phyloP scores from a whole-genome alignment of 2,329 filamentous ascomycete genomes.

The Clonostachys chloroleuca region DNA sequence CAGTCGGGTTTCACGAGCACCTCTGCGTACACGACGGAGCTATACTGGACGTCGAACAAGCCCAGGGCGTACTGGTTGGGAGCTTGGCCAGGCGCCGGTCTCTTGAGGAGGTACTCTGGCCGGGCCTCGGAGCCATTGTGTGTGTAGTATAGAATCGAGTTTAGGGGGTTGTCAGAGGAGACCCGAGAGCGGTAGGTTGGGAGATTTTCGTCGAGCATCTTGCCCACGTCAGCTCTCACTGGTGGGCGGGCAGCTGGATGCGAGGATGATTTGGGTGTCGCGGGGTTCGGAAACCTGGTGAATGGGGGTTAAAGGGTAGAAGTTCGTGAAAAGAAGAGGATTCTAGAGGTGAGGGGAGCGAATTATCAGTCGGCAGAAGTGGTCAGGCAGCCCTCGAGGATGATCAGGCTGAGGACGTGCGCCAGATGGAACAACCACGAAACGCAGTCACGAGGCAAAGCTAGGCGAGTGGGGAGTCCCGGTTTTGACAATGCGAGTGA shows the following conservation, averaged over 20 bases:
- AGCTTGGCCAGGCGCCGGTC: constrained; percentile 63
- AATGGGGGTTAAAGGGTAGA: no score
- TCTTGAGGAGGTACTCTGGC: constrained; percentile 76
- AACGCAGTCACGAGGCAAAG: no score
- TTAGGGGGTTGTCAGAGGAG: constrained; percentile 45
- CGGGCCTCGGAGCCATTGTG: constrained; percentile 77
- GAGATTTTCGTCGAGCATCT: constrained; percentile 90
- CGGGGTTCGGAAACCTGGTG: no score
- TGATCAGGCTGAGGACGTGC: no score
- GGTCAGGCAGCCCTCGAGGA: no score
- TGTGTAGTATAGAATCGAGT: constrained; percentile 54
- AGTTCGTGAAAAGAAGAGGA: no score
- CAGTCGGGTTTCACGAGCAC: constrained; percentile 81
- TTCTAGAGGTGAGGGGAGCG: no score
- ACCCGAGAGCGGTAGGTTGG: constrained; percentile 61
- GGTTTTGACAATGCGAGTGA: no score
- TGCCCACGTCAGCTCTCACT: constrained; percentile 23
- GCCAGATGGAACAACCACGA: no score
- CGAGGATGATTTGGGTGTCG: no score
- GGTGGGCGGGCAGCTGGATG: not conserved
- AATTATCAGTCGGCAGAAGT: no score
- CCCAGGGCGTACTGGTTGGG: constrained; percentile 84
- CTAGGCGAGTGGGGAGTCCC: no score
- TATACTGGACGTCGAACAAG: constrained; percentile 75
- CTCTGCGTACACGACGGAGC: constrained; percentile 82